A percentile compares a stretch with the other conserved stretches of the same genome.
Conservation (phyloP, 2,329 filamentous ascomycete species). For the Ophiosphaerella korrae region DNA sequence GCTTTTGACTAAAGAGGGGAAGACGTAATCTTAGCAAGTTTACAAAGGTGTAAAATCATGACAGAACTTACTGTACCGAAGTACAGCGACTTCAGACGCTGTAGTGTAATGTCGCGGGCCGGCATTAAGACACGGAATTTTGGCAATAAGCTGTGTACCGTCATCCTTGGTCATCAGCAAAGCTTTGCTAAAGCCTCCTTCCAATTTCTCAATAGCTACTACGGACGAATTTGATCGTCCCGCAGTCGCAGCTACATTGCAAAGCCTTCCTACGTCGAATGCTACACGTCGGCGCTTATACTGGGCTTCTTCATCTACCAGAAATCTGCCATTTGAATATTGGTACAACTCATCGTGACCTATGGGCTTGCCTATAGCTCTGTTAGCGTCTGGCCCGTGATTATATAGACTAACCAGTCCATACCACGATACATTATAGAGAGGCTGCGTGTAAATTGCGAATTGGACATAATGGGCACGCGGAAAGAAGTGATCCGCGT, state of each 20-base stretch:
- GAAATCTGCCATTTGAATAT: slow-evolving; percentile 37
- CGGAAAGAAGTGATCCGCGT: too few species aligned
- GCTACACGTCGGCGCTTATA: slow-evolving; percentile 28
- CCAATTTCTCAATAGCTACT: slow-evolving; percentile 38
- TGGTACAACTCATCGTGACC: slow-evolving; percentile 25
- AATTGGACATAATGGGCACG: too few species aligned
- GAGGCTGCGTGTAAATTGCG: too few species aligned
- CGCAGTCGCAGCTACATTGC: slow-evolving; percentile 23
- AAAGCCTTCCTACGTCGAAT: slow-evolving; percentile 40
- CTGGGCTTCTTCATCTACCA: slow-evolving; percentile 30
- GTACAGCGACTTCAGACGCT: slow-evolving; percentile 44
- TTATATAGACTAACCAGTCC: too few species aligned
- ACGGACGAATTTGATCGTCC: slow-evolving; percentile 26
- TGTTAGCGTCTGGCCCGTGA: too few species aligned
- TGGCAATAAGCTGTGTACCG: slow-evolving; percentile 19
- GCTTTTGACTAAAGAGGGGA: slow-evolving; percentile 17
- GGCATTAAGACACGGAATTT: slow-evolving; percentile 37
- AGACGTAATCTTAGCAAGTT: too few species aligned
- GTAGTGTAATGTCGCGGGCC: slow-evolving; percentile 38
- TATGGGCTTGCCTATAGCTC: slow-evolving; percentile 17
- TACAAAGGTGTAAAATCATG: slow-evolving; percentile 3
- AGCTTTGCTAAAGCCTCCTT: slow-evolving; percentile 41
- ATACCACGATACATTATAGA: too few species aligned
- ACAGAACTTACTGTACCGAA: slow-evolving; percentile 33
- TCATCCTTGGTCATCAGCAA: slow-evolving; percentile 31